Conservation (phyloP, 2,329 filamentous ascomycete species). For the Trichoderma oligosporum region DNA sequence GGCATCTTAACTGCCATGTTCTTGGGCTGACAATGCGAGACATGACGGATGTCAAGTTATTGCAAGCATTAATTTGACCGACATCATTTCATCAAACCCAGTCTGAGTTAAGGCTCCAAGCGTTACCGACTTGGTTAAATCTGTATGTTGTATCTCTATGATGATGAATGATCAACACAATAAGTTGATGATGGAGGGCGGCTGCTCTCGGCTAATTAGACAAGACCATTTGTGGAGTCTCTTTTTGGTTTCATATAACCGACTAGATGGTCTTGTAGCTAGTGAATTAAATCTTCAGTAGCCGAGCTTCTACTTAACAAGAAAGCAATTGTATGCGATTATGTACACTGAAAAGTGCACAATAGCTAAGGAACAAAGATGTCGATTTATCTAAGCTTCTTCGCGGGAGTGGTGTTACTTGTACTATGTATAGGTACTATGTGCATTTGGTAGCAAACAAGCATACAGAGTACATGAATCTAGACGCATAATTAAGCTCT, state of each 20-base stretch:
- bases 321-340: no score
- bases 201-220: conserved; percentile 6
- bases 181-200: no score
- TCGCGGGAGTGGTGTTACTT: no score
- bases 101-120: no score
- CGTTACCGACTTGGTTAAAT: no score
- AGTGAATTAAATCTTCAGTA: background rate
- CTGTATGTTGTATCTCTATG: no score
- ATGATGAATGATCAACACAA: background rate
- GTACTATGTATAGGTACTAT: no score
- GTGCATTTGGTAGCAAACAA: no score
- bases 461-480: background rate
- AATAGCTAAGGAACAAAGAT: no score
- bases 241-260: conserved; percentile 5
- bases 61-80: background rate
- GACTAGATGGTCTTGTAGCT: background rate
- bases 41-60: background rate
- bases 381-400: no score
- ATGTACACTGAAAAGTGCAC: no score
- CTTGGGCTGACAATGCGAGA: background rate
- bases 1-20: background rate
- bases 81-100: background rate
- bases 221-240: conserved; percentile 3
- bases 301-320: no score
- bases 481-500: background rate